Evolutionary conservation across 148 eudicot species (phyloP).

Genomic region (Cornus florida): DNA sequence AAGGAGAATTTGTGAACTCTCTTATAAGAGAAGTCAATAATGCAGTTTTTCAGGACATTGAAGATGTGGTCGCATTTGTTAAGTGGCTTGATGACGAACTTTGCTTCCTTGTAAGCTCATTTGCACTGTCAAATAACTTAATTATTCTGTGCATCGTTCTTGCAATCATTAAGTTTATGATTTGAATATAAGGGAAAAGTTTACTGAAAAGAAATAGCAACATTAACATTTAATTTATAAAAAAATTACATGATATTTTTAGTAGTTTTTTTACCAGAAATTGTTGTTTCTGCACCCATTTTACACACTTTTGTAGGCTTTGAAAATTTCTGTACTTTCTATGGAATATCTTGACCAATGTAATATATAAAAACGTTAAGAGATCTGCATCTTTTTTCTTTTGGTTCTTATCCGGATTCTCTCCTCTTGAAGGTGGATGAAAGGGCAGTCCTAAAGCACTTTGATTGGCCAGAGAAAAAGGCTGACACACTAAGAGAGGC

Average conservation of each 20-base stretch:
- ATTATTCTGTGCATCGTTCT: neutral
- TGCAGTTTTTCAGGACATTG: slow-evolving; percentile 63
- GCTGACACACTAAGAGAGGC: slow-evolving; percentile 82
- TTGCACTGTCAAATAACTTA: neutral
- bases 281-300: neutral
- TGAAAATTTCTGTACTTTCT: neutral
- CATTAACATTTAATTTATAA: neutral
- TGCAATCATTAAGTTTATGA: too few species aligned
- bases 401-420: slow-evolving; percentile 1
- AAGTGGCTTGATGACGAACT: slow-evolving; percentile 97
- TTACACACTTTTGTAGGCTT: neutral
- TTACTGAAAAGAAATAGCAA: neutral
- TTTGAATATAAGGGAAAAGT: neutral
- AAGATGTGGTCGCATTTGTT: slow-evolving; percentile 80
- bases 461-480: slow-evolving; percentile 87
- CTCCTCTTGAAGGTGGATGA: slow-evolving; percentile 67
- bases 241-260: neutral
- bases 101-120: slow-evolving; percentile 67
- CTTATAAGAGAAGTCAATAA: slow-evolving; percentile 66
- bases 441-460: slow-evolving; percentile 87
- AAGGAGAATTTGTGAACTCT: slow-evolving; percentile 79
- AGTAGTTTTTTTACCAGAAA: neutral
- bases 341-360: neutral
- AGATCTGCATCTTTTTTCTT: neutral
- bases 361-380: neutral